phyloP scores from a whole-genome alignment of 345 rosid species.

The Rhodamnia rubescens region DNA sequence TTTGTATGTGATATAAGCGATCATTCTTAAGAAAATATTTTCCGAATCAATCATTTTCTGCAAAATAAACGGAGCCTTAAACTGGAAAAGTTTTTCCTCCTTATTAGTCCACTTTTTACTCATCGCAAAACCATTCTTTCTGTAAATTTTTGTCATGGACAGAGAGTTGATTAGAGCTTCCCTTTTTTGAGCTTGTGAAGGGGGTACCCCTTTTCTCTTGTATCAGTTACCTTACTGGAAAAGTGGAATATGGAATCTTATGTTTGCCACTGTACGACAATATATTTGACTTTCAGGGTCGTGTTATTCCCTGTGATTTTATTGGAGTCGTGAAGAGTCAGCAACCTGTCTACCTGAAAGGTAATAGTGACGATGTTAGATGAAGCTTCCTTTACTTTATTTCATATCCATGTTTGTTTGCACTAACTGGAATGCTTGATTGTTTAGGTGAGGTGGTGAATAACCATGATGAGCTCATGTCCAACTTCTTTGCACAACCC shows the following conservation, averaged over 20 bases:
- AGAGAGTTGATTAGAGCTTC: neutral
- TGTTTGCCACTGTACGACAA: neutral
- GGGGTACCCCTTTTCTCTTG: neutral
- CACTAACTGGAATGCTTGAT: neutral
- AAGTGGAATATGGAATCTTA: neutral
- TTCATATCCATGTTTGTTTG: neutral
- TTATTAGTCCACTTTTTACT: neutral
- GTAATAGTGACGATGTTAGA: conserved; percentile 11
- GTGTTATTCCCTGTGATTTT: conserved; percentile 88
- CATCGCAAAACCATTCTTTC: neutral
- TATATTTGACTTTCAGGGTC: conserved; percentile 51
- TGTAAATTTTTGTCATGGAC: neutral
- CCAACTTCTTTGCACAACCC: conserved; percentile 97
- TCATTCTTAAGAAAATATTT: no score
- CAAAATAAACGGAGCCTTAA: no score
- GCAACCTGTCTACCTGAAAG: conserved; percentile 87
- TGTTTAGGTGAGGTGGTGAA: conserved; percentile 73
- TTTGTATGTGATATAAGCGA: no score
- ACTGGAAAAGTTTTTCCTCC: no score
- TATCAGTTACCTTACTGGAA: neutral
- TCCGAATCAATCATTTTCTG: no score
- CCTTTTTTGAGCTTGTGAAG: neutral
- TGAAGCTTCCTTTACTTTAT: neutral
- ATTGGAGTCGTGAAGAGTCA: conserved; percentile 82
- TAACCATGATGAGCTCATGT: conserved; percentile 98